Base-by-base conservation (phyloP, 176 grass and related monocot genomes). In the Oryza nivara region DNA sequence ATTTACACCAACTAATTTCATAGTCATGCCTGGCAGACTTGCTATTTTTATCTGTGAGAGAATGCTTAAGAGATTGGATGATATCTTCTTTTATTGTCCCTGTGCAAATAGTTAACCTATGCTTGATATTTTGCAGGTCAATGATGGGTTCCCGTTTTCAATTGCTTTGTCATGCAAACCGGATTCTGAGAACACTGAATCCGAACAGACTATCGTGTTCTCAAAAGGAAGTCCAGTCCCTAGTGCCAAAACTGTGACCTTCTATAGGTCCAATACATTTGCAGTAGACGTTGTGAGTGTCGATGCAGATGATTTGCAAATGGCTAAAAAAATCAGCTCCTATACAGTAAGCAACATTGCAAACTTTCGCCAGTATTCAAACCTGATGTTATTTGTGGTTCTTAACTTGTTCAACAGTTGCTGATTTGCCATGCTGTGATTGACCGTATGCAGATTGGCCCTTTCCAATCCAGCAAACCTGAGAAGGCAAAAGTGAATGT, bases 111-210 rank as follows among this genome's bases (percentile, higher is more conserved):
- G 47, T 49, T 14, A 15, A 15, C 13, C 49, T 20, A 58, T 58
- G 30, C 7, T 61, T 32, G 38, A 22, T 87, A 19, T 30, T 84
- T 77, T 89, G 20, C 75, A 94, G 96, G 88, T 98, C 78, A 85
- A 90, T 72, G 96, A 98, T 19, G 91, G 85, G 7, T 95, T 91
- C 79, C 93, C 93, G 54, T 98, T 95, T 68, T 78, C 93, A 68
- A 89, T 98, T 63, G 89, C 84, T 34, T 85, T 98, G 68, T 90
- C 93, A 11, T 95, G 91, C 89, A 98, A 92, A 32, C 8, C 80
- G 20, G 96, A 93, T 51, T 70, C 88, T 44, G 85, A 88, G 81
- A 87, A 85, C 60, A 80, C 58, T 69, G 80, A 51, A 93, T 17
- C 44, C 1, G 91, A 93, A 23, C 76, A 61, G 83, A 85, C 86